Conservation (phyloP, 306 rosid genomes). For the Cyamopsis tetragonoloba region DNA sequence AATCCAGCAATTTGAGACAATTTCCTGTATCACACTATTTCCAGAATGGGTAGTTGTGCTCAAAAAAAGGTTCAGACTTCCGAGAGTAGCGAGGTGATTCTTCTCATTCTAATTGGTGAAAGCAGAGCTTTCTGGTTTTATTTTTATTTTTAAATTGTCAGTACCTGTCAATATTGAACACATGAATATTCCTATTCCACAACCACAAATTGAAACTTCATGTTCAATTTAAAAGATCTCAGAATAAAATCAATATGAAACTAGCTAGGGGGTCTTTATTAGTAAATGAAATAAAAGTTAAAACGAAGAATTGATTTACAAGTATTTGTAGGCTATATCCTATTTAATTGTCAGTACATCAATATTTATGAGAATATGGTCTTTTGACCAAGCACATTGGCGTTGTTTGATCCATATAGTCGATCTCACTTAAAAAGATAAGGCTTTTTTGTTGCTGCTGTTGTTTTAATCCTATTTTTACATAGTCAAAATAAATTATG, state of each 20-base stretch:
- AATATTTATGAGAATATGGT: no score
- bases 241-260: no score
- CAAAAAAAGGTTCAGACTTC: neutral
- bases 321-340: no score
- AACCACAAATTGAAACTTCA: neutral
- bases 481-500: no score
- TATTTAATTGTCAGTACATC: no score
- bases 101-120: neutral
- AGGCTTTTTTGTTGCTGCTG: no score
- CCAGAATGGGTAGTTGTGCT: neutral
- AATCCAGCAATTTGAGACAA: neutral
- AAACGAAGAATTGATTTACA: no score
- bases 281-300: neutral
- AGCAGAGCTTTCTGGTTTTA: neutral
- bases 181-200: neutral
- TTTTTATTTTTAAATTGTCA: neutral
- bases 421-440: no score
- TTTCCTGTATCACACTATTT: neutral
- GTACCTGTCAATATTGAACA: neutral
- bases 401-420: no score
- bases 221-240: neutral
- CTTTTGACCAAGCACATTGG: no score
- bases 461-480: no score
- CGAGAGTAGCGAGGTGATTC: neutral
- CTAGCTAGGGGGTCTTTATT: no score